Evolutionary conservation across 2,329 filamentous ascomycete genomes (phyloP), one percentile per base, ranked within the genome.

Genomic region (Graphilbum sp.): DNA sequence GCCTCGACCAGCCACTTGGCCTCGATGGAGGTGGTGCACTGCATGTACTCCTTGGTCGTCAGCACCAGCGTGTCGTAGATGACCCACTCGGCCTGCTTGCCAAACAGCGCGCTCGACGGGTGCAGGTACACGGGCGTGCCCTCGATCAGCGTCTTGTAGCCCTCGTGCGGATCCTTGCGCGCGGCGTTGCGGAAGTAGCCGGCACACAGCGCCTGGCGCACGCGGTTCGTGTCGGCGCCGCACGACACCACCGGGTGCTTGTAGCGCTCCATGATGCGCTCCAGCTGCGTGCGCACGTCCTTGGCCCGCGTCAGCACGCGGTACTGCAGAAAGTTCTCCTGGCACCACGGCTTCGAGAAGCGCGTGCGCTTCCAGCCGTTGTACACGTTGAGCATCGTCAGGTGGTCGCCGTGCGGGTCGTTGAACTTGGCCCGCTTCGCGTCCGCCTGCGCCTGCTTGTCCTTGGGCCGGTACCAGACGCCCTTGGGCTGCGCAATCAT

Each of bases 341-440:
- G 88, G 54, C 90, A 96, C 90, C 90, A 98, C 0, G 87, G 77
- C 41, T 76, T 83, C 36, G 76, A 81, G 59, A 74, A 93, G 7
- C 79, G 78, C 45, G 75, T 80, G 33, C 78, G 69, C 56, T 94
- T 94, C 90, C 90, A 98, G n/a, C 73, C 77, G 52, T 95, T 94
- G 63, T 93, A 98, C 1, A 98, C 87, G 49, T 98, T 98, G 32
- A 98, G 72, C 0, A 96, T 67, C 0, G 90, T 98, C 12, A 98
- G 67, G 52, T 98, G 90, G 53, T 98, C 90, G 37, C 90, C 90
- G 40, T 85, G 76, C 0, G 88, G 82, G 51, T 98, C 90, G 60
- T 95, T 85, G 61, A 98, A 98, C 55, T 95, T 95, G 46, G 86
- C 70, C 59, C 95, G 95, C 65, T 96, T 96, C 58, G 95, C 84